Base-by-base conservation (phyloP, 2,329 filamentous ascomycete species). In the Apiospora arundinis region DNA sequence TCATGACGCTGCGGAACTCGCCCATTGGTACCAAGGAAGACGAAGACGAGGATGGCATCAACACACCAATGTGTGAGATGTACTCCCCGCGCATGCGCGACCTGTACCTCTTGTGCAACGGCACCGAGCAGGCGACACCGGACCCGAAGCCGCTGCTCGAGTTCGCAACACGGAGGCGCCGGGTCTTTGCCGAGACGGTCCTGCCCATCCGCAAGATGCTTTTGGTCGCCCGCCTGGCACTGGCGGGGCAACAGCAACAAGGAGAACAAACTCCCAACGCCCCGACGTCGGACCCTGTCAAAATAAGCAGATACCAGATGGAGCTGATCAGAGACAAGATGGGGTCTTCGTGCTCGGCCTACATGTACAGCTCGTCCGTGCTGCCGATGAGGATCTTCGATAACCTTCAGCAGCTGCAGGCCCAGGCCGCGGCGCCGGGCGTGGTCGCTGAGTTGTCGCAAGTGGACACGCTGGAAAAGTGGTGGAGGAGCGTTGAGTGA, bases 1-100 rank as follows among this genome's bases (percentile, higher is more conserved):
- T 73, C 1, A 83, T 82, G 76, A 73, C 74, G 1, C 73, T 82
- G 21, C 74, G 73, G 1, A 77, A 79, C 6, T 67, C 71, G 2
- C 45, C 71, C 1, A 72, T 77, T 16, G 5, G 16, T 16, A 3
- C 16, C 0, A 63, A 75, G 16, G 69, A 68, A 1, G 71, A 71
- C 69, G 21, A 32, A 8, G 14, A 11, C 0, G 63, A 75, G 1
- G 71, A 72, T 69, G 25, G 2, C 4, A 72, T 74, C 2, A 16
- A 14, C 2, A 16, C 16, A 16, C 12, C 16, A 45, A 80, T 83
- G 76, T 83, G 82, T 73, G 81, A 83, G 65, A 72, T 83, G 60
- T 83, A 81, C 71, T 82, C 80, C 6, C 75, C 77, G 32, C 81
- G 81, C 14, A 83, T 84, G 78, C 79, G 82, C 8, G 67, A 72